These are phyloP conservation scores for Penicillium lividum DNA, from an alignment of 495 filamentous ascomycete species.

Conservation along the genomic window DNA sequence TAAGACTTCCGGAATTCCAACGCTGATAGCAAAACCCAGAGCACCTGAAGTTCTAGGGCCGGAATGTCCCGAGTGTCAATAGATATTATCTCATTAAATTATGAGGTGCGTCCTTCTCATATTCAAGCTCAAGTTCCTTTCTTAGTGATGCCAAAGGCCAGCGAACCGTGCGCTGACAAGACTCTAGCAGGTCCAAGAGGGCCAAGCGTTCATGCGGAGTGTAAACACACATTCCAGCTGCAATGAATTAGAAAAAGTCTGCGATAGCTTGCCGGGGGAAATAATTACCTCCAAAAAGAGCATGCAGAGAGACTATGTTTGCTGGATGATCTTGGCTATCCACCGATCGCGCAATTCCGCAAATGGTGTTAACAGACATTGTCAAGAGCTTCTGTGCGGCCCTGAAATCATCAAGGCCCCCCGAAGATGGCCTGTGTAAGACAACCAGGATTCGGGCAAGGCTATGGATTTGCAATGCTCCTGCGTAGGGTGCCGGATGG, in stretches of 20 bases:
- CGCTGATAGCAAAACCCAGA: too few relatives aligned
- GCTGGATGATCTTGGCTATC: slow-evolving; percentile 22
- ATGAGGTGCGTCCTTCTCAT: slow-evolving; percentile 25
- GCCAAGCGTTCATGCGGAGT: slow-evolving; percentile 28
- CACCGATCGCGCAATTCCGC: slow-evolving; percentile 28
- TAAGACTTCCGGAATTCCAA: too few relatives aligned
- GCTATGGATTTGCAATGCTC: slow-evolving; percentile 31
- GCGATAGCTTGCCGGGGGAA: neutral
- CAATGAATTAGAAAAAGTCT: neutral
- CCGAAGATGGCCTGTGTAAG: slow-evolving; percentile 30
- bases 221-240: slow-evolving; percentile 32
- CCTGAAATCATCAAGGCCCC: slow-evolving; percentile 27
- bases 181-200: slow-evolving; percentile 25
- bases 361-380: slow-evolving; percentile 24
- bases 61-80: neutral
- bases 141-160: slow-evolving; percentile 28
- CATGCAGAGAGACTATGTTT: slow-evolving; percentile 25
- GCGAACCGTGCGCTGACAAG: slow-evolving; percentile 21
- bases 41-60: neutral
- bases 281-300: slow-evolving; percentile 31
- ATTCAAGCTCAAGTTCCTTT: slow-evolving; percentile 30
- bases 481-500: slow-evolving; percentile 29
- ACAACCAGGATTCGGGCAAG: slow-evolving; percentile 30
- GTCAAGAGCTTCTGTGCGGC: slow-evolving; percentile 24
- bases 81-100: slow-evolving; percentile 15